Evolutionary conservation across 192 early-diverging fungal species (phyloP).

Genomic region (Backusella parvicylindrica): DNA sequence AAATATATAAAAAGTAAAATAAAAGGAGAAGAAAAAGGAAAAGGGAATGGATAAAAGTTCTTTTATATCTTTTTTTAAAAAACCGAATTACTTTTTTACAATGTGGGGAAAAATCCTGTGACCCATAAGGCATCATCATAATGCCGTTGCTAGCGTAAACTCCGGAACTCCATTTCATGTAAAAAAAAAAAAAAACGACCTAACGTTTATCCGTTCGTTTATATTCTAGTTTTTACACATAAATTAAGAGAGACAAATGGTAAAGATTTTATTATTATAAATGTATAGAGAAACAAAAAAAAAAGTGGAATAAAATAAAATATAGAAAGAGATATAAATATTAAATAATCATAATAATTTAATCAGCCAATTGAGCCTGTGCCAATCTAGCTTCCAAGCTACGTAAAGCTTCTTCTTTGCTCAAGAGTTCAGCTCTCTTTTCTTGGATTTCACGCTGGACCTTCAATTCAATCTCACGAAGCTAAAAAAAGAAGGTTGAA

Average conservation of each 20-base stretch:
- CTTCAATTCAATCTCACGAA: conserved; percentile 52
- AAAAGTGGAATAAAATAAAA: not conserved
- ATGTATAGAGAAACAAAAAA: not conserved
- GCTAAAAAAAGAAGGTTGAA: conserved; percentile 15
- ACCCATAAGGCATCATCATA: not conserved
- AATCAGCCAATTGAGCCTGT: conserved; percentile 34
- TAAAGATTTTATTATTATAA: not conserved
- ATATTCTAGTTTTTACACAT: not conserved
- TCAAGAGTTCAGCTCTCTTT: conserved; percentile 55
- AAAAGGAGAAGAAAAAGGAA: not conserved
- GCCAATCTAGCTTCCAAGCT: conserved; percentile 45
- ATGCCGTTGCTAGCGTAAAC: not conserved
- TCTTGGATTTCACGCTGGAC: conserved; percentile 55
- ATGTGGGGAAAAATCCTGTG: conserved; percentile 1
- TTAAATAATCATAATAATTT: not conserved
- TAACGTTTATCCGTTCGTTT: not conserved
- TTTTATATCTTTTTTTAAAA: not conserved
- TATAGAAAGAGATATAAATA: not conserved
- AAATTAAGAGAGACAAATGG: not conserved
- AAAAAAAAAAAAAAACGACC: too few relatives aligned
- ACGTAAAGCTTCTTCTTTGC: conserved; percentile 54
- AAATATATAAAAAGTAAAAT: not conserved
- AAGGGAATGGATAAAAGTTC: not conserved
- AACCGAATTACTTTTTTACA: not conserved
- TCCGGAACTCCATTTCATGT: not conserved